phyloP scores from a whole-genome alignment of 176 grass and related monocot species.

The Oryza australiensis region DNA sequence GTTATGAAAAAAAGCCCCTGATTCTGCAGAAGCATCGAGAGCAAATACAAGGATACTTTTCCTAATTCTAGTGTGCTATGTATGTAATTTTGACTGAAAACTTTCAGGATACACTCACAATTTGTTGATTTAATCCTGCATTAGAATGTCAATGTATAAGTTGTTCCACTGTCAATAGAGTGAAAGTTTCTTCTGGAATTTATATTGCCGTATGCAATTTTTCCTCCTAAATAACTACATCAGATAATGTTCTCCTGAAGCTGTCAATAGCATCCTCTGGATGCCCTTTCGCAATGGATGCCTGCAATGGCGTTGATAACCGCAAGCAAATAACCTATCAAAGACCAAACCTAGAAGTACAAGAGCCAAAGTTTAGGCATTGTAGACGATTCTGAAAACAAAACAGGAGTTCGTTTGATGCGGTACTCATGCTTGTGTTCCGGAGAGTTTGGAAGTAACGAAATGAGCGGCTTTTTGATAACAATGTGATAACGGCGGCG shows the following conservation, averaged over 20 bases:
- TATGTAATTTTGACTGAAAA: neutral
- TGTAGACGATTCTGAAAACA: neutral
- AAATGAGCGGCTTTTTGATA: too few relatives aligned
- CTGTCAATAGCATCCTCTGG: slow-evolving; percentile 48
- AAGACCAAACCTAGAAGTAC: neutral
- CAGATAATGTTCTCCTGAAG: slow-evolving; percentile 37
- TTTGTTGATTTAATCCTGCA: neutral
- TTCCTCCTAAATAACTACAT: slow-evolving; percentile 32
- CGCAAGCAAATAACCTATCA: slow-evolving; percentile 19
- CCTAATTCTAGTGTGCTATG: neutral
- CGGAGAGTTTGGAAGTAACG: too few relatives aligned
- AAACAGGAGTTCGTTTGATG: too few relatives aligned
- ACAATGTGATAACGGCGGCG: too few relatives aligned
- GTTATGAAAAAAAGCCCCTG: too few relatives aligned
- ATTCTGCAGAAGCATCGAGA: too few relatives aligned
- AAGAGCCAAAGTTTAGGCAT: neutral
- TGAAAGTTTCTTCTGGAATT: slow-evolving; percentile 49
- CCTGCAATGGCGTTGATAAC: slow-evolving; percentile 46
- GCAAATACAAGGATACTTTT: too few relatives aligned
- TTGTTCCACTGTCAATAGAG: slow-evolving; percentile 42
- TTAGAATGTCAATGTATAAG: slow-evolving; percentile 19
- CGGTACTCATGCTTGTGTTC: too few relatives aligned
- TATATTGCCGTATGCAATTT: slow-evolving; percentile 20
- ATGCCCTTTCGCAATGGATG: slow-evolving; percentile 63
- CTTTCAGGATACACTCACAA: neutral